These are phyloP conservation scores for Hemileia vastatrix DNA, from an alignment of 1,284 basidiomycete species.

Conservation along the genomic window DNA sequence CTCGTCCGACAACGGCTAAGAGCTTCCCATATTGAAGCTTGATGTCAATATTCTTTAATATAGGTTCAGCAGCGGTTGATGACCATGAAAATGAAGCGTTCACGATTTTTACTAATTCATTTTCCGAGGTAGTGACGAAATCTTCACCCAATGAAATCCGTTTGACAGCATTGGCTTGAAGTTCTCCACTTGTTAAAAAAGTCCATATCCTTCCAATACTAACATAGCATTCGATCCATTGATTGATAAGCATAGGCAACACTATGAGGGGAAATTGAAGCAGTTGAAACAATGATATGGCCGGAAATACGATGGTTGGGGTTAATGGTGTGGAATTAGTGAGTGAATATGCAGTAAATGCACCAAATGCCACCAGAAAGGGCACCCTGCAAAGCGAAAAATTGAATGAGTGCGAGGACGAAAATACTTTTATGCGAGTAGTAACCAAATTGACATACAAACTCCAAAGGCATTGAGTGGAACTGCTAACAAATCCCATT, in stretches of 20 bases:
- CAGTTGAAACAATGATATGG: conserved; percentile 84
- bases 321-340: conserved; percentile 66
- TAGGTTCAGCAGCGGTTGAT: conserved; percentile 49
- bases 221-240: conserved; percentile 60
- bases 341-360: conserved; percentile 66
- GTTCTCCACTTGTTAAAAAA: conserved; percentile 69
- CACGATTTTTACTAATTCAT: conserved; percentile 56
- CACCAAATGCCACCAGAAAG: conserved; percentile 50
- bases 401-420: conserved; percentile 36
- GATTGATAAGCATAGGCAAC: conserved; percentile 50
- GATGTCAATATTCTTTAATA: conserved; percentile 66
- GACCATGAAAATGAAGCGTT: conserved; percentile 46
- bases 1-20: conserved; percentile 72
- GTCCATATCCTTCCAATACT: conserved; percentile 67
- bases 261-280: conserved; percentile 79
- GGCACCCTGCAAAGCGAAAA: conserved; percentile 31
- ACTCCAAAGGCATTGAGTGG: conserved; percentile 27
- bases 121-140: conserved; percentile 52
- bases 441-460: conserved; percentile 8
- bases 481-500: conserved; percentile 61
- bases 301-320: conserved; percentile 84
- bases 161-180: conserved; percentile 63
- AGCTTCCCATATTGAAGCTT: conserved; percentile 74
- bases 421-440: neutral
- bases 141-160: conserved; percentile 47